Evolutionary conservation across 495 filamentous ascomycete species (phyloP), one percentile per base, ranked within the genome.

Genomic region (Trichoderma virens): DNA sequence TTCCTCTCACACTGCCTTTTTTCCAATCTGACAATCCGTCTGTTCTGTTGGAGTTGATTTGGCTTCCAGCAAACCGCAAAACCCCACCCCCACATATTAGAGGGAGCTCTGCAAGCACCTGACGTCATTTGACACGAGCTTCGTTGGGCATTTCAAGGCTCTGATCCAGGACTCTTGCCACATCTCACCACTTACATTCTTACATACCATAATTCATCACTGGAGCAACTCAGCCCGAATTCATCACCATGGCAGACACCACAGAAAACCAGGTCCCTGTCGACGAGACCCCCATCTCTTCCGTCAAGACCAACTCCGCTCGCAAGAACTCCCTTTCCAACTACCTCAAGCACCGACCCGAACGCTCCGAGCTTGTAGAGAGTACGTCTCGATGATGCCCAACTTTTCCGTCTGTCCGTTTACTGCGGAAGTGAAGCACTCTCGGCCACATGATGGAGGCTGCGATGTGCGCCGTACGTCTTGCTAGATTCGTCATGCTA

Each of bases 251-350:
- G 80, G 75, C 78, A 43, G 71, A 75, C 56, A 64, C 73, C 18
- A 68, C 67, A 27, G 70, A 73, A n/a, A 69, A 67, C 28, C 63
- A 67, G 31, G 20, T 63, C 20, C 23, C 75, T 54, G 76, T 85
- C 69, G 83, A 88, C 73, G 76, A 82, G 67, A 81, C 81, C 3
- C 81, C 84, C 69, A 89, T 90, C 75, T 87, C 89, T n/a, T 84
- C 89, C 62, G 78, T 83, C 65, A 69, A 72, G 25, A 63, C 60
- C 20, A 73, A 78, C 65, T 45, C 66, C 1, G 86, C 86, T 68
- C 88, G 92, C 69, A 90, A 90, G 75, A 88, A 95, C 78, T 92
- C 89, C n/a, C 85, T 97, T 34, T 91, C 94, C 76, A 90, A 89
- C 69, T 90, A 93, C 70, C 83, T 96, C 64, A 84, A 88, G 70